Conservation (phyloP, 2,329 filamentous ascomycete species). For the Fusarium gaditjirri region DNA sequence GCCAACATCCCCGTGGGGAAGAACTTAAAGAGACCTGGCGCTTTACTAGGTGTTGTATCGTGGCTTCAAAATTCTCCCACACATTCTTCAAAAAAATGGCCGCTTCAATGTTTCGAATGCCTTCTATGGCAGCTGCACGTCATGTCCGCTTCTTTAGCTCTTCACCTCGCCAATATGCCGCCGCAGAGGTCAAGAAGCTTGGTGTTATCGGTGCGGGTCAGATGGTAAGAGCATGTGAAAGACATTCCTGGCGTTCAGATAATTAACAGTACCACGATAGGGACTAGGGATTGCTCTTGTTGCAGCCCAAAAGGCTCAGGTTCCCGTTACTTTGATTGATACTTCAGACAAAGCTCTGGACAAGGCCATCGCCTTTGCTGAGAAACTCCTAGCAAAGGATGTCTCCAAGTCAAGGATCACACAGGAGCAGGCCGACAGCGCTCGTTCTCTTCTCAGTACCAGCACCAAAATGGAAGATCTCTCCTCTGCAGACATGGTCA, state of each 20-base stretch:
- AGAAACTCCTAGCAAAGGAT: slow-evolving; percentile 94
- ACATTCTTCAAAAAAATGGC: slow-evolving; percentile 52
- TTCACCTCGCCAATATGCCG: slow-evolving; percentile 66
- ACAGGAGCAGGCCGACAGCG: slow-evolving; percentile 79
- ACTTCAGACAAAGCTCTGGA: slow-evolving; percentile 84
- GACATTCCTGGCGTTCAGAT: neutral
- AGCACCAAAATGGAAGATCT: slow-evolving; percentile 82
- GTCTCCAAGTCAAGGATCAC: slow-evolving; percentile 88
- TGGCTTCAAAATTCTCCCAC: slow-evolving; percentile 1
- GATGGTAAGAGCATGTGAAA: slow-evolving; percentile 75
- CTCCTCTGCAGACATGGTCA: slow-evolving; percentile 90
- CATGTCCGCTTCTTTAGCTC: slow-evolving; percentile 75
- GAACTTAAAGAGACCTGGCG: slow-evolving; percentile 10
- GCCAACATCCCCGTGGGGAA: slow-evolving; percentile 28
- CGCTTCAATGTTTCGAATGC: slow-evolving; percentile 52
- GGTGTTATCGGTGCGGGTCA: slow-evolving; percentile 96
- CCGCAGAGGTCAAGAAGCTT: slow-evolving; percentile 80
- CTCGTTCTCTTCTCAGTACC: slow-evolving; percentile 74
- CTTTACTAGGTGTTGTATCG: neutral
- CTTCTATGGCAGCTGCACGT: slow-evolving; percentile 49
- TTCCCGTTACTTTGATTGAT: slow-evolving; percentile 89
- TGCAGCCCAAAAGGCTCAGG: slow-evolving; percentile 82
- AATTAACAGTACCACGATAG: slow-evolving; percentile 58
- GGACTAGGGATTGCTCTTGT: slow-evolving; percentile 96
- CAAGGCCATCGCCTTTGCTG: slow-evolving; percentile 90